Evolutionary conservation across 192 early-diverging fungal genomes (phyloP), one percentile per base, ranked within the genome.

Genomic region (Backusella tarrabulga): DNA sequence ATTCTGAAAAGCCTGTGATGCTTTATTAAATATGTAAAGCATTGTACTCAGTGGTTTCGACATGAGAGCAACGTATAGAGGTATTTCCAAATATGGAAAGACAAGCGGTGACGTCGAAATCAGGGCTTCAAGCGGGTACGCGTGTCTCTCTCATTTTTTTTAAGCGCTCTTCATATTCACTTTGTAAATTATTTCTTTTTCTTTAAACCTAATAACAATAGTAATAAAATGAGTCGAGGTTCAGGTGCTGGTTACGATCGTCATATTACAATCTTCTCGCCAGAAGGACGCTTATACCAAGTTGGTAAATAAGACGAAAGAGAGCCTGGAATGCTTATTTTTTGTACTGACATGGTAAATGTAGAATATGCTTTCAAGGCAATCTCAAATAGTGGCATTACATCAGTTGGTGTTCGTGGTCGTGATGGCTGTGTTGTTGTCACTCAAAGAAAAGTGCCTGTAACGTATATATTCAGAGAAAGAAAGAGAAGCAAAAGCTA

Each of bases 351-450:
- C 19, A 50, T 50, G 5, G 4, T 50, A 4, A 14, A 50, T 50
- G 21, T 86, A 97, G 98, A 99, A 83, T 99, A 99, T 88, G 97
- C 98, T 42, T 99, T 99, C 87, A 99, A 99, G 86, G 98, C 98
- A n/a, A 99, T 99, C 78, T 93, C 96, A 38, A 98, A 97, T 83
- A 91, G 94, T 29, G 97, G 97, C 54, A 86, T 97, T 79, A 99
- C 98, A 6, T 95, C 96, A 56, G 92, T 99, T 44, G 97, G 96
- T 63, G 91, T 99, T 44, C 91, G 96, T 72, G 98, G 98, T 67
- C 93, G 97, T 82, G 96, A 98, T 86, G 91, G 92, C 78, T 95
- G 92, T 44, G 97, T 99, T 40, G 90, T 99, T 60, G 95, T 93
- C 72, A 98, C 97, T 36, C 98, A 99, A 79, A 97, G 96, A 87